phyloP scores from a whole-genome alignment of 345 rosid genomes.

The Fremontodendron californicum region DNA sequence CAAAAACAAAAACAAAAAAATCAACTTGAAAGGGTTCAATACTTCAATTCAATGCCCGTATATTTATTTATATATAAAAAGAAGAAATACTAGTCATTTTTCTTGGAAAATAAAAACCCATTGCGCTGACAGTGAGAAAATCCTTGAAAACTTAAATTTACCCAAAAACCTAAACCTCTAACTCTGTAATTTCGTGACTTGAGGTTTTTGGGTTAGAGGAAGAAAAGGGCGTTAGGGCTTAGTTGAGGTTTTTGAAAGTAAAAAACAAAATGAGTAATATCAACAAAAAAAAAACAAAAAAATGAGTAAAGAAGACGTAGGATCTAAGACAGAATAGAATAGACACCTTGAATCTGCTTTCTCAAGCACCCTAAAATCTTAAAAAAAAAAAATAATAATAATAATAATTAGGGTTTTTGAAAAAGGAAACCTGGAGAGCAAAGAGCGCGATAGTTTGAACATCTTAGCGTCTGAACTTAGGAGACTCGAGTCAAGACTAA shows the following conservation, averaged over 20 bases:
- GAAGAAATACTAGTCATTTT: not conserved
- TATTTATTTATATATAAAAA: not conserved
- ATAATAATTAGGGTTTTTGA: not conserved
- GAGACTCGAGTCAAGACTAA: too few relatives aligned
- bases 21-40: not conserved
- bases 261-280: not conserved
- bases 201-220: not conserved
- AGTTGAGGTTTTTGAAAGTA: not conserved
- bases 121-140: not conserved
- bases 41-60: not conserved
- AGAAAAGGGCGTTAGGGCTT: conserved; percentile 1
- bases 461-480: too few relatives aligned
- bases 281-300: not conserved
- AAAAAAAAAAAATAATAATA: not conserved
- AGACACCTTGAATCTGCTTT: not conserved
- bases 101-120: not conserved
- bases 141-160: not conserved
- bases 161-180: not conserved
- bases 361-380: not conserved
- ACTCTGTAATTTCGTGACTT: not conserved
- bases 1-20: too few relatives aligned
- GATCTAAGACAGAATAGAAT: not conserved
- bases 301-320: not conserved
- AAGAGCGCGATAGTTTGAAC: too few relatives aligned
- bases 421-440: too few relatives aligned